A percentile compares a stretch with the other conserved stretches of the same genome.
phyloP scores from a whole-genome alignment of 495 filamentous ascomycete genomes.

The Aspergillus saccharolyticus region DNA sequence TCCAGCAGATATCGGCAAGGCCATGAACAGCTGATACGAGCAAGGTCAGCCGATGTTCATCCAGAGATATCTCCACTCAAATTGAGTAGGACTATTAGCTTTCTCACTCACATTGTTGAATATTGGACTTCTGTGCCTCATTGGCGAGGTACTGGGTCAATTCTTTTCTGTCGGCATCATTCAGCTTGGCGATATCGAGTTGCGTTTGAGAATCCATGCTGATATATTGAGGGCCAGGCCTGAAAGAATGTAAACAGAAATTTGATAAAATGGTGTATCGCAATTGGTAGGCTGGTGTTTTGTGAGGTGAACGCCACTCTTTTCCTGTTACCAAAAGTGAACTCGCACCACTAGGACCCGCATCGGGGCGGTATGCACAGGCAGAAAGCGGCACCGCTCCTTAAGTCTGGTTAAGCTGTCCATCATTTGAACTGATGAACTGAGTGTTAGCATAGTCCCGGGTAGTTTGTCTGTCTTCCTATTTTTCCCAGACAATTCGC shows the following conservation, averaged over 20 bases:
- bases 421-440: no score
- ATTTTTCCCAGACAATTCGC: no score
- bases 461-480: no score
- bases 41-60: constrained; percentile 10
- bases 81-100: background rate
- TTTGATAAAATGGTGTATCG: background rate
- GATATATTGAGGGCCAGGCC: background rate
- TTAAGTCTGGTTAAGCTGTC: background rate
- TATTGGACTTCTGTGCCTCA: constrained; percentile 72
- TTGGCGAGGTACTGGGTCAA: constrained; percentile 74
- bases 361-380: constrained; percentile 4
- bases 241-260: background rate
- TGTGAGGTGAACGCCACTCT: background rate
- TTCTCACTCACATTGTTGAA: constrained; percentile 69
- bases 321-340: background rate
- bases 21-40: constrained; percentile 61
- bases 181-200: constrained; percentile 66
- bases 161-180: constrained; percentile 77
- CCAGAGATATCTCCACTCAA: background rate
- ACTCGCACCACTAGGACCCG: background rate
- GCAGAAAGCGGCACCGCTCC: constrained; percentile 3
- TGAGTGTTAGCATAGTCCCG: no score
- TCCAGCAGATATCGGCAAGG: constrained; percentile 87
- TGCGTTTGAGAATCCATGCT: constrained; percentile 36
- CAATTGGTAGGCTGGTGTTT: background rate